A percentile compares a stretch with the other conserved stretches of the same genome.
These are phyloP conservation scores for Pelagophyceae sp. DNA, from an alignment of 352 stramenopile genomes.

Conservation along the genomic window DNA sequence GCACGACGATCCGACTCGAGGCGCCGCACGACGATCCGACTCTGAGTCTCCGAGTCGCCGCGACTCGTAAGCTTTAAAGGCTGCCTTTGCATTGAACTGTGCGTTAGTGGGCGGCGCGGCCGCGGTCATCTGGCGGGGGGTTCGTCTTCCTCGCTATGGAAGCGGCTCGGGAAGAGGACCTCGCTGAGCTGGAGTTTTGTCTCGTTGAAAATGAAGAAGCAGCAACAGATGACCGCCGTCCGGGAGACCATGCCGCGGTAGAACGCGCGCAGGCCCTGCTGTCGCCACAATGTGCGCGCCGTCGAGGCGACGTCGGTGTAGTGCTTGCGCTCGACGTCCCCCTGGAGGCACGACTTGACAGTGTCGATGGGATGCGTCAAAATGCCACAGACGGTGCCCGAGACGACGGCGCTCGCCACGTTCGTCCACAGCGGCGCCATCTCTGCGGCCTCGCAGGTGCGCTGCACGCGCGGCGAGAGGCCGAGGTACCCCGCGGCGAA, in stretches of 20 bases:
- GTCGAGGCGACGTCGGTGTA: constrained; percentile 46
- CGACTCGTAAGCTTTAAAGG: too few relatives aligned
- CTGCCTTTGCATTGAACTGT: too few relatives aligned
- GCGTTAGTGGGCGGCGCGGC: too few relatives aligned
- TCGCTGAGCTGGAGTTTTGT: constrained; percentile 2
- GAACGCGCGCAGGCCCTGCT: background rate
- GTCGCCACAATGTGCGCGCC: background rate
- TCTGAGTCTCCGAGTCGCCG: too few relatives aligned
- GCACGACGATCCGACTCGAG: too few relatives aligned
- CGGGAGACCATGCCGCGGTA: background rate
- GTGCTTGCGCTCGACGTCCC: constrained; percentile 60
- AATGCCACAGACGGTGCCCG: background rate
- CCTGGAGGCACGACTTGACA: constrained; percentile 62
- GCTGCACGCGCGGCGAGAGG: background rate
- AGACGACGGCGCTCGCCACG: background rate
- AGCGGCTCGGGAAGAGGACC: background rate
- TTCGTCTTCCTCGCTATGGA: too few relatives aligned
- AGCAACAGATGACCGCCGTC: background rate
- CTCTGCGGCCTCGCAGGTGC: background rate
- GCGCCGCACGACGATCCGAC: too few relatives aligned
- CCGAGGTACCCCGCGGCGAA: constrained; percentile 4
- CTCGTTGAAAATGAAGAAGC: constrained; percentile 17
- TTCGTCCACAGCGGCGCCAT: too few relatives aligned
- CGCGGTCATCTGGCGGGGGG: too few relatives aligned
- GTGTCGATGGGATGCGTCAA: constrained; percentile 59